Evolutionary conservation across 106 monocot genomes (phyloP), one percentile per base, ranked within the genome.

Genomic region (Acorus gramineus): DNA sequence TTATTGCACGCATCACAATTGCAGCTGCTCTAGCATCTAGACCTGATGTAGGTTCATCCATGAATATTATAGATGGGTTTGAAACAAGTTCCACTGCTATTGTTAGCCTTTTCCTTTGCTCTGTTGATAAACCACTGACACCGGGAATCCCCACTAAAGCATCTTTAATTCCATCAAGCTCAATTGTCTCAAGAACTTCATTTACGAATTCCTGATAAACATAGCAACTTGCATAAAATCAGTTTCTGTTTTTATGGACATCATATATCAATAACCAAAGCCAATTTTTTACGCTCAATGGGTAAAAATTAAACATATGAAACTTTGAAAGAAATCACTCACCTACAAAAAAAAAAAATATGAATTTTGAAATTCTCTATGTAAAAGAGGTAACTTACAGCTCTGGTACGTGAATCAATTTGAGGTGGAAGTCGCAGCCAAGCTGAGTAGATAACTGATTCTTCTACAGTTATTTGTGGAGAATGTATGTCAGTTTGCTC

Each of bases 11-110:
- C 80, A 90, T 80, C 63, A 82, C 89, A 52, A 90, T 73, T 50
- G 89, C 85, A 57, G 88, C 88, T 5, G 87, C 83, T 67, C 87
- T 83, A 14, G 87, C 87, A 78, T 87, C 87, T 56, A 87, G 62
- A 13, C 87, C 87, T 66, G 87, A 87, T 42, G 87, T 87, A 2
- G 87, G 87, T 55, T 87, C 87, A 75, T 87, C 87, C 83, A 87
- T 83, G 43, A 87, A 87, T 66, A 87, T 76, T 14, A 87, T 80
- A 46, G 87, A 83, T 62, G 87, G 87, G 76, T 87, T 87, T 3
- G 87, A 83, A 48, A 87, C 87, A 46, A 87, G 80, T 65, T 87
- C 87, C 14, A 87, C 87, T 14, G 87, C 83, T 59, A 88, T 89
- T 52, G 88, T 89, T 62, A 89, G 57, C 10, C 84, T 61, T 66